phyloP scores from a whole-genome alignment of 2,329 filamentous ascomycete genomes.

The Apiospora malaysiana region DNA sequence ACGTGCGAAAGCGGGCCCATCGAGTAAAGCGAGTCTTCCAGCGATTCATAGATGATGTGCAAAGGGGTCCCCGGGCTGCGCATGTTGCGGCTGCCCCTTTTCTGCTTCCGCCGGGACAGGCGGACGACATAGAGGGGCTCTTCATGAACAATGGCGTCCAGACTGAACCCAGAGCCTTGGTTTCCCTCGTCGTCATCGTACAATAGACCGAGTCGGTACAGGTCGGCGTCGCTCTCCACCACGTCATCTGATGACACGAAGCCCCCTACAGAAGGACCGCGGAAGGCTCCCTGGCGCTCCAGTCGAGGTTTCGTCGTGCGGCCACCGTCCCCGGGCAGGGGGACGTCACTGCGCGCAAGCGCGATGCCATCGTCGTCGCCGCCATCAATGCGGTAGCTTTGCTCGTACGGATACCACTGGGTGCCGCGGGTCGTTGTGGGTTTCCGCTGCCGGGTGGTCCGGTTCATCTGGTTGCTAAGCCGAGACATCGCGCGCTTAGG shows the following conservation, averaged over 20 bases:
- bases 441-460: background rate
- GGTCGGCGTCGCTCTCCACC: conserved; percentile 31
- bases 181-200: conserved; percentile 30
- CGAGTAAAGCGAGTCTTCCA: conserved; percentile 6
- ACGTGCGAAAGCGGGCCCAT: background rate
- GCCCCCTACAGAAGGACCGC: conserved; percentile 23
- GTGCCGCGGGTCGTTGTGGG: background rate
- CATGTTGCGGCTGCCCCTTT: background rate
- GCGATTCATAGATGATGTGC: background rate
- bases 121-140: conserved; percentile 35
- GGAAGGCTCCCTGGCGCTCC: conserved; percentile 36
- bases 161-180: conserved; percentile 29
- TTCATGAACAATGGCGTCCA: conserved; percentile 32
- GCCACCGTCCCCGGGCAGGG: conserved; percentile 28
- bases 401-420: background rate
- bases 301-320: conserved; percentile 31
- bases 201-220: conserved; percentile 35
- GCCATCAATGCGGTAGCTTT: too few relatives aligned
- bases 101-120: conserved; percentile 29
- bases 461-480: background rate
- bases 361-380: background rate
- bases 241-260: conserved; percentile 28
- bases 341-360: conserved; percentile 27
- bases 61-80: background rate
- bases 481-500: background rate